Conservation (phyloP, 495 filamentous ascomycete species). For the Podospora pseudopauciseta region DNA sequence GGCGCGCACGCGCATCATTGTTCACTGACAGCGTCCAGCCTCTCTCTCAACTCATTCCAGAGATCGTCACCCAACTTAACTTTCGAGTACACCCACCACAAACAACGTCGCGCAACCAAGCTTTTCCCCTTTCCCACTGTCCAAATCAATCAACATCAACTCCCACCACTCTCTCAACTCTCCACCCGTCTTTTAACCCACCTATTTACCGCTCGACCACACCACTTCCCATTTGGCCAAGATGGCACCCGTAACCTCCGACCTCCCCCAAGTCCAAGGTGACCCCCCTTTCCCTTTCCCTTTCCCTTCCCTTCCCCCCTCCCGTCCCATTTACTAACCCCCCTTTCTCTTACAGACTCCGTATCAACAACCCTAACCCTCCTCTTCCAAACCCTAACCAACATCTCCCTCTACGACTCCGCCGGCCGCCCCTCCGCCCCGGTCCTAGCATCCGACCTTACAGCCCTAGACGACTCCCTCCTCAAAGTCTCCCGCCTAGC, state of each 20-base stretch:
- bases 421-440: conserved; percentile 4
- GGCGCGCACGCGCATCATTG: not conserved
- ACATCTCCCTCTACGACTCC: conserved; percentile 11
- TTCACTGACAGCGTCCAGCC: not conserved
- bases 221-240: conserved; percentile 8
- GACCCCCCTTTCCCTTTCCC: conserved; percentile 26
- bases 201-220: not conserved
- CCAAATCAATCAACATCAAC: not conserved
- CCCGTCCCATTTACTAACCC: conserved; percentile 19
- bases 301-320: not conserved
- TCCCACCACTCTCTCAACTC: not conserved
- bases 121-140: no score
- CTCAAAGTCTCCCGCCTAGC: conserved; percentile 39
- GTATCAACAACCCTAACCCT: conserved; percentile 39
- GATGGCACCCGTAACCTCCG: conserved; percentile 49
- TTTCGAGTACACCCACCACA: not conserved
- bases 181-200: not conserved
- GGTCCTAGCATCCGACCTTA: conserved; percentile 6
- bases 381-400: not conserved
- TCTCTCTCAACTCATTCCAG: not conserved
- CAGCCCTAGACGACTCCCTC: conserved; percentile 15
- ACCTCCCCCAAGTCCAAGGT: conserved; percentile 48
- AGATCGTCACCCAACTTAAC: not conserved
- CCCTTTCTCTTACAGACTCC: conserved; percentile 33
- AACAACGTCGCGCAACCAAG: not conserved